Percentiles rank a stretch among this genome's conserved stretches.
Conservation (phyloP, 2,329 filamentous ascomycete genomes). For the Blastomyces percursus region DNA sequence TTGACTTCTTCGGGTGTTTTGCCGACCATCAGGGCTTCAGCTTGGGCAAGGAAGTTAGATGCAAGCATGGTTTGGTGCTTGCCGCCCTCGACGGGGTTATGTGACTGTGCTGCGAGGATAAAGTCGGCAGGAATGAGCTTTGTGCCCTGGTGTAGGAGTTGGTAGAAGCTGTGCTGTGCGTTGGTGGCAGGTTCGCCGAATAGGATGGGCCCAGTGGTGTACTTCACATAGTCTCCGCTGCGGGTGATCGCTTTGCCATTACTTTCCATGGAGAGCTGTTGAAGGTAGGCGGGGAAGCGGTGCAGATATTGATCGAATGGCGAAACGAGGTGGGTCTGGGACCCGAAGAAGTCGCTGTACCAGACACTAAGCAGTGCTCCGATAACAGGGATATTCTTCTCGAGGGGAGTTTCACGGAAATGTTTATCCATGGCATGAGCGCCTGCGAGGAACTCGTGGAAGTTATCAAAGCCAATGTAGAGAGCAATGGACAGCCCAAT, state of each 20-base stretch:
- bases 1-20: conserved; percentile 40
- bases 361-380: conserved; percentile 91
- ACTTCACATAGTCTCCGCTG: conserved; percentile 78
- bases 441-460: conserved; percentile 87
- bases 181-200: conserved; percentile 99
- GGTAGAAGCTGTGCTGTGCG: conserved; percentile 99
- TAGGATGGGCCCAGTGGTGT: conserved; percentile 89
- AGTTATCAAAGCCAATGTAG: conserved; percentile 96
- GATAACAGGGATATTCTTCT: conserved; percentile 88
- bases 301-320: conserved; percentile 99
- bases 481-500: conserved; percentile 90
- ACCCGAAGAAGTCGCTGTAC: conserved; percentile 98
- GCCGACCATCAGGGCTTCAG: conserved; percentile 45
- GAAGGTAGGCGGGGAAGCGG: conserved; percentile 96
- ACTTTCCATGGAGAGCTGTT: conserved; percentile 99
- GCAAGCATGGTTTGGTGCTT: conserved; percentile 68
- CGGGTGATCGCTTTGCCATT: conserved; percentile 97
- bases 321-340: conserved; percentile 93
- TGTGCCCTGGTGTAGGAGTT: conserved; percentile 96
- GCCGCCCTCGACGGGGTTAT: conserved; percentile 88
- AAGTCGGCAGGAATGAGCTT: conserved; percentile 98
- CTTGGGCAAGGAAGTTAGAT: conserved; percentile 42
- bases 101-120: conserved; percentile 88
- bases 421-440: conserved; percentile 98
- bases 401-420: conserved; percentile 80